Evolutionary conservation across 495 filamentous ascomycete species (phyloP), one percentile per base, ranked within the genome.

Genomic region (Lepidopterella palustris): DNA sequence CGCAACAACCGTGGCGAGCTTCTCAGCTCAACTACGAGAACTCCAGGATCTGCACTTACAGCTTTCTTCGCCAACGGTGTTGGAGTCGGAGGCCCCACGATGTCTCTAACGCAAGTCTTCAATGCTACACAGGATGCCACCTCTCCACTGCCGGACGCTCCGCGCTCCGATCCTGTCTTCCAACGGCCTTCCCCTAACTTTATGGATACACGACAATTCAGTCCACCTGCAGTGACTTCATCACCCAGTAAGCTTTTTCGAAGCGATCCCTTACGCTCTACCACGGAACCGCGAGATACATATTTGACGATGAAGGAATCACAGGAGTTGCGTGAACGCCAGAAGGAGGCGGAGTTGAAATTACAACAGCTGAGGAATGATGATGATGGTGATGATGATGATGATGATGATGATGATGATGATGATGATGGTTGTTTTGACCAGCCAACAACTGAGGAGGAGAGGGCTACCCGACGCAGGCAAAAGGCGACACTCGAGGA

Each of bases 181-280:
- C 67, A 73, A 28, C 68, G 73, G 4, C 75, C 75, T 13, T 76
- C 74, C 13, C 75, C 75, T 4, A 69, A 74, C 45, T 63, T 75
- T 35, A 42, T 55, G 1, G 52, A 65, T 28, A 55, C 31, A 21
- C 58, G 58, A 11, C 60, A 62, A 9, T 77, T 74, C 2, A 71
- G 74, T 24, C 68, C 69, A 9, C n/a, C 61, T 3, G 45, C 55
- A 15, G 31, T 42, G 4, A 51, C 58, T 18, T 73, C 74, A 13
- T 74, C 72, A 27, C 72, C 71, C 32, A 60, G 59, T 10, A 59
- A 64, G 31, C 55, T 61, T 4, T 23, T 55, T 52, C 60, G 62
- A 40, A 59, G 39, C 15, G 64, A 66, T 24, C 53, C 58, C 6
- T 40, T 24, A 27, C 49, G 67, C 21, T 53, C 66, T 6, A 55